Percentiles rank a stretch among this genome's conserved stretches.
Evolutionary conservation across 805 yeast genomes (phyloP).

Genomic region (Yarrowia keelungensis): DNA sequence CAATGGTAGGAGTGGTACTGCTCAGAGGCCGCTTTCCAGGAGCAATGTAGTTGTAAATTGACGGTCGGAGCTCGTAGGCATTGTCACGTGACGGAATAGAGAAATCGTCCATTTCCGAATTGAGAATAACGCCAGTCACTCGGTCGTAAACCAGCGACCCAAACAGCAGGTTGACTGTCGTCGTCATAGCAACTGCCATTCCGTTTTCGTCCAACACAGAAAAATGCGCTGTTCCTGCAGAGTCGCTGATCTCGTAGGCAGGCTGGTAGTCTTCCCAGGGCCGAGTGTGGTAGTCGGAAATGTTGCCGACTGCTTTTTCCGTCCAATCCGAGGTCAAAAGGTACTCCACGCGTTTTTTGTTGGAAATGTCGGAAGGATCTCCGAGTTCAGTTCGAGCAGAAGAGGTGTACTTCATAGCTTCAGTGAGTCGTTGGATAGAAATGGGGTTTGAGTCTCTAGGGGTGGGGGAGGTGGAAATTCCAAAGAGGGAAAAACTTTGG

Average conservation of each 20-base stretch:
- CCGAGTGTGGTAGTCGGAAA: slow-evolving; percentile 64
- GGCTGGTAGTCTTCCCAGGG: slow-evolving; percentile 81
- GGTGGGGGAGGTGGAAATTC: neutral
- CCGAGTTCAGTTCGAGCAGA: slow-evolving; percentile 87
- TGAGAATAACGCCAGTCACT: slow-evolving; percentile 79
- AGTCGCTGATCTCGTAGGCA: slow-evolving; percentile 74
- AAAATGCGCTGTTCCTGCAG: slow-evolving; percentile 91
- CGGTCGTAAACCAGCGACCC: slow-evolving; percentile 87
- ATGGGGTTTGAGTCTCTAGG: slow-evolving; percentile 55
- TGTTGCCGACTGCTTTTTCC: slow-evolving; percentile 55
- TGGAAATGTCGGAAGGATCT: slow-evolving; percentile 55
- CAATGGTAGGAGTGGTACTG: slow-evolving; percentile 78
- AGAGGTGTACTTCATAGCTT: slow-evolving; percentile 93
- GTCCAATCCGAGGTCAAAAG: slow-evolving; percentile 67
- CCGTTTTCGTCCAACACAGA: slow-evolving; percentile 75
- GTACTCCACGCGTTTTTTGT: slow-evolving; percentile 53
- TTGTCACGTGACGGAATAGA: slow-evolving; percentile 73
- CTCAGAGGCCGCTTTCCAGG: slow-evolving; percentile 86
- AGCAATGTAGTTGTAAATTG: slow-evolving; percentile 74
- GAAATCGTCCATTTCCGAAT: slow-evolving; percentile 95
- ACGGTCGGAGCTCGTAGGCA: slow-evolving; percentile 82
- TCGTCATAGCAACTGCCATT: slow-evolving; percentile 85
- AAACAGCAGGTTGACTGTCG: slow-evolving; percentile 83
- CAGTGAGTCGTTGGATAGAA: slow-evolving; percentile 72
- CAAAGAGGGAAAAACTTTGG: neutral